phyloP scores from a whole-genome alignment of 345 rosid genomes.

The Camelina hispida region DNA sequence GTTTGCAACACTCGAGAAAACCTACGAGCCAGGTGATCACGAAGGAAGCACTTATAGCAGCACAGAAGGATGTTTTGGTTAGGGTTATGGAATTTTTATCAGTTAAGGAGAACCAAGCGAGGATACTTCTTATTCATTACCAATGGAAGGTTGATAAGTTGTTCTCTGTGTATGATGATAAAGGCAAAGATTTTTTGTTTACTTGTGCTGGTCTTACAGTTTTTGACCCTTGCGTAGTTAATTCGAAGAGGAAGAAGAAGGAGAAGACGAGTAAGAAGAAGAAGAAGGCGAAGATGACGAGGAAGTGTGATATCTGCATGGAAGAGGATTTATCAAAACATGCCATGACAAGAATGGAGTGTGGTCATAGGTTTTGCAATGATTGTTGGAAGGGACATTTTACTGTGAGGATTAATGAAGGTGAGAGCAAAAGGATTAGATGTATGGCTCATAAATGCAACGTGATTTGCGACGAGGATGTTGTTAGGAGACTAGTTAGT shows the following conservation, averaged over 20 bases:
- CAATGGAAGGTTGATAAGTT: slow-evolving; percentile 79
- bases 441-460: slow-evolving; percentile 90
- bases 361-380: slow-evolving; percentile 84
- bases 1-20: background rate
- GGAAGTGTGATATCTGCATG: slow-evolving; percentile 73
- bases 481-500: slow-evolving; percentile 68
- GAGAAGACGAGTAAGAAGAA: slow-evolving; percentile 27
- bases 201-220: slow-evolving; percentile 70
- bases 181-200: slow-evolving; percentile 61
- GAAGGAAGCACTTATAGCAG: slow-evolving; percentile 8
- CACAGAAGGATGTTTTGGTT: slow-evolving; percentile 65
- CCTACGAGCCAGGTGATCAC: slow-evolving; percentile 26
- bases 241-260: slow-evolving; percentile 28
- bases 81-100: slow-evolving; percentile 83
- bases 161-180: slow-evolving; percentile 63
- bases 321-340: slow-evolving; percentile 60
- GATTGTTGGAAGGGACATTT: slow-evolving; percentile 83
- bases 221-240: slow-evolving; percentile 20
- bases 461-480: slow-evolving; percentile 82
- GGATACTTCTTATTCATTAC: slow-evolving; percentile 75
- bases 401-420: slow-evolving; percentile 80
- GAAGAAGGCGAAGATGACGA: slow-evolving; percentile 21
- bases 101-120: slow-evolving; percentile 75
- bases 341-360: slow-evolving; percentile 72
- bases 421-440: slow-evolving; percentile 81